Base-by-base conservation (phyloP, 1,284 basidiomycete genomes). In the Microbotryum silenes-acaulis region DNA sequence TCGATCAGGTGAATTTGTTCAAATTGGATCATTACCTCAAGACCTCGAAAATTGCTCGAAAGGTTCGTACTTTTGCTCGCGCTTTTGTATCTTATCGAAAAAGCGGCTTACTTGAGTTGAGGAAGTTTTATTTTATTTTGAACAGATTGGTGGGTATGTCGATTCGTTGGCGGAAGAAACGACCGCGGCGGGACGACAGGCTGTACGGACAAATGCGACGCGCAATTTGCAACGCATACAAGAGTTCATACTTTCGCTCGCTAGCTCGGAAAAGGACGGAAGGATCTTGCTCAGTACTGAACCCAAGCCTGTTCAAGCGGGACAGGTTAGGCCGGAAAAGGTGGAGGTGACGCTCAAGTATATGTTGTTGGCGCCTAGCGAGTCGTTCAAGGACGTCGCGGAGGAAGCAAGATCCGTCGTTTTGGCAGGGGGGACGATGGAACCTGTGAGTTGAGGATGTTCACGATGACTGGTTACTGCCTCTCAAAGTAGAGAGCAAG, bases 401-500 rank as follows among this genome's bases (percentile, higher is more conserved):
- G 83, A 89, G 27, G 79, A 81, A 53, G 90, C 92, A 0, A 79
- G 91, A 44, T 83, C 87, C 1, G 85, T 98, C 9, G 78, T 98
- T 27, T 79, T 98, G 18, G 92, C 93, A 0, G 94, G 94, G 10
- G 94, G 94, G 2, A 98, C 94, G 0, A 97, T 98, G 94, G 91
- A 91, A 47, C 94, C 94, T 9, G 89, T 92, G 70, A 61, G 79
- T 69, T 27, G 27, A 31, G 23, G 42, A 20, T 21, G 14, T 9
- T 14, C 20, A n/a, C 16, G 7, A 6, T 16, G 16, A 9, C 33
- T 7, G 20, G 46, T 18, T 0, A 9, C 21, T 7, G 0, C 4
- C 20, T 53, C 20, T 53, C 2, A 18, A 4, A 42, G 23, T 4
- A 5, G 9, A 14, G 7, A 31, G 31, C 8, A 31, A 10, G 9